Conservation (phyloP, 495 filamentous ascomycete genomes). For the Aspergillus nidulans region DNA sequence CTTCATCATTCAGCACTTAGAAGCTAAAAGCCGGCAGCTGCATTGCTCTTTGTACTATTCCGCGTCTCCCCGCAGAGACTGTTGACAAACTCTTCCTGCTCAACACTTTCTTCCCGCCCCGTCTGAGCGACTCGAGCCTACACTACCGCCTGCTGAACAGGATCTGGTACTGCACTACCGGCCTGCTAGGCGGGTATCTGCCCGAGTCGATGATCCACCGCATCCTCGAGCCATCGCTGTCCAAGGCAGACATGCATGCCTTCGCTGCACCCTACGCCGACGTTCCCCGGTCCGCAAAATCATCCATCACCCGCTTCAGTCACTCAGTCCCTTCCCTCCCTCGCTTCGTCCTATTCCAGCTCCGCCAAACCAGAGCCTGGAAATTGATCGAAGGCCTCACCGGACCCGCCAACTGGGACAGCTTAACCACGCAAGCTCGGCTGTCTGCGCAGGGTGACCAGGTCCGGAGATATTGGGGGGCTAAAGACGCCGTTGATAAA, state of each 20-base stretch:
- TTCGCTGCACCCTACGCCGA: not conserved
- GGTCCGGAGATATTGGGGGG: not conserved
- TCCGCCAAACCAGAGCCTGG: not conserved
- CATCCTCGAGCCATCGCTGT: not conserved
- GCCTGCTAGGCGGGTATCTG: not conserved
- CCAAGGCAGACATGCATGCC: not conserved
- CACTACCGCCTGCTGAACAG: conserved; percentile 3
- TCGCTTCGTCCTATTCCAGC: not conserved
- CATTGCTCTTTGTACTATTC: not conserved
- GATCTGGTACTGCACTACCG: not conserved
- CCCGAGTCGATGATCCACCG: not conserved
- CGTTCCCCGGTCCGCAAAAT: not conserved
- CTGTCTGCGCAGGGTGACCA: not conserved
- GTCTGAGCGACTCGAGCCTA: not conserved
- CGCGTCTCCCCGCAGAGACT: not conserved
- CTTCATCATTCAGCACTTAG: no score
- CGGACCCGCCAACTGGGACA: not conserved
- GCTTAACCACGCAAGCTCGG: not conserved
- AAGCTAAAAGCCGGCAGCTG: not conserved
- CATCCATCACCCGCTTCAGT: not conserved
- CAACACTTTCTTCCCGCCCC: conserved; percentile 2
- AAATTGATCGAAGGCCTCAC: not conserved
- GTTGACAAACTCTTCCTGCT: not conserved
- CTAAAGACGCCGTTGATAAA: no score
- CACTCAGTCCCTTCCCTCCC: not conserved